Evolutionary conservation across 2,329 filamentous ascomycete species (phyloP), one percentile per base, ranked within the genome.

Genomic region (Arthrobotrys sphaeroides): DNA sequence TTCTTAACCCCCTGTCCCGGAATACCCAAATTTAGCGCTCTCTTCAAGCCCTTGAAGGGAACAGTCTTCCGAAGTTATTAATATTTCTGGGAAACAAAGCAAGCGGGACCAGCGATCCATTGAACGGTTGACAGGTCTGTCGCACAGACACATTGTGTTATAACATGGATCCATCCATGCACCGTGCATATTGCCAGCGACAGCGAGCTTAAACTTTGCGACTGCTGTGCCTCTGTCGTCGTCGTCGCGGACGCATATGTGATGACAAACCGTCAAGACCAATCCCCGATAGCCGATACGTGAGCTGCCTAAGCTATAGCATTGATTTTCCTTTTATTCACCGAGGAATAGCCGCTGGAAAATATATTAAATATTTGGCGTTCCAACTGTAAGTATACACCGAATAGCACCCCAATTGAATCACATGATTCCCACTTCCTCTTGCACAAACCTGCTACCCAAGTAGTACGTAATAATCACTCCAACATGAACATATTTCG

Each of bases 21-120:
- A 42, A 45, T 55, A 16, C n/a, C 62, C 38, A 67, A 57, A 67
- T 45, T 67, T 67, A 67, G 62, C 62, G 49, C 62, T 38, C 18
- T 43, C 28, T 40, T 16, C 22, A 10, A 10, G n/a, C n/a, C n/a
- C n/a, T n/a, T n/a, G n/a, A n/a, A n/a, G n/a, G n/a, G n/a, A n/a
- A n/a, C n/a, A n/a, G n/a, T n/a, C n/a, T n/a, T n/a, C n/a, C n/a
- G 22, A 42, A 16, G 38, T 57, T 67, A 67, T n/a, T n/a, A n/a
- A n/a, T n/a, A n/a, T 67, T 57, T 67, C 42, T 57, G 51, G 62
- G 26, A 12, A 53, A 24, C 26, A 10, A 28, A 24, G 28, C 55
- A 10, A 20, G 36, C 62, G 24, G 47, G 26, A 55, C 33, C 1
- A 18, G 20, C 12, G 26, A 24, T 24, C 24, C 51, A 55, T 38